A percentile compares a stretch with the other conserved stretches of the same genome.
phyloP scores from a whole-genome alignment of 2,329 filamentous ascomycete genomes.

The Boeremia exigua region DNA sequence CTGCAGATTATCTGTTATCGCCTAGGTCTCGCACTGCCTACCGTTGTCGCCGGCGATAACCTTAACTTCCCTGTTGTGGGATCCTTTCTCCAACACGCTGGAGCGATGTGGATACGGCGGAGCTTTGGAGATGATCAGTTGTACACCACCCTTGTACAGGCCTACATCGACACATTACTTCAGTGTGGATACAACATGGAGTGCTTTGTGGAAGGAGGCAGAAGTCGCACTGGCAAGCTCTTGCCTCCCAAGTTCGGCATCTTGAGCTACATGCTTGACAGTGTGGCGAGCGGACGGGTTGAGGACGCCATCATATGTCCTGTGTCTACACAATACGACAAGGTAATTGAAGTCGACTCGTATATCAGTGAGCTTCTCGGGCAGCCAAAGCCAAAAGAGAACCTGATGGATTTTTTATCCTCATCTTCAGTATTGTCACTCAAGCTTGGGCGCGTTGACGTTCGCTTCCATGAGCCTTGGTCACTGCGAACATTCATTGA shows the following conservation, averaged over 20 bases:
- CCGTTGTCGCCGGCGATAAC: constrained; percentile 94
- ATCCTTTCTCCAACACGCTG: constrained; percentile 88
- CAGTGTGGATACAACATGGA: constrained; percentile 94
- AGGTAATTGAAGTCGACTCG: constrained; percentile 90
- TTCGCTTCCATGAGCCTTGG: constrained; percentile 97
- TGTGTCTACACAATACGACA: constrained; percentile 97
- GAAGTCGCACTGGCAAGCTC: constrained; percentile 91
- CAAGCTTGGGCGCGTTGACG: constrained; percentile 88
- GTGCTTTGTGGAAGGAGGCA: constrained; percentile 97
- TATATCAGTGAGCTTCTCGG: constrained; percentile 95
- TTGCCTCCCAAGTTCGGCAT: constrained; percentile 96
- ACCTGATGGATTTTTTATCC: constrained; percentile 85
- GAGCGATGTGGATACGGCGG: constrained; percentile 93
- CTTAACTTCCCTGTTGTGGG: constrained; percentile 92
- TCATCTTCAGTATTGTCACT: constrained; percentile 87
- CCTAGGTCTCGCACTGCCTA: constrained; percentile 83
- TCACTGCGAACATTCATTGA: constrained; percentile 82
- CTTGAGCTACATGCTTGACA: constrained; percentile 88
- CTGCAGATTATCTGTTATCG: constrained; percentile 95
- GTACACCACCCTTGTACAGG: constrained; percentile 91
- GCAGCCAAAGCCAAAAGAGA: constrained; percentile 94
- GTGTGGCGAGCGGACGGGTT: constrained; percentile 83
- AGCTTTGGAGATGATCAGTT: constrained; percentile 91
- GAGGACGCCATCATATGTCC: constrained; percentile 93
- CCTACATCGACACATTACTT: constrained; percentile 91